A percentile compares a stretch with the other conserved stretches of the same genome.
These are phyloP conservation scores for Sideroxylon spinosum DNA, from an alignment of 179 eudicot genomes.

Conservation along the genomic window DNA sequence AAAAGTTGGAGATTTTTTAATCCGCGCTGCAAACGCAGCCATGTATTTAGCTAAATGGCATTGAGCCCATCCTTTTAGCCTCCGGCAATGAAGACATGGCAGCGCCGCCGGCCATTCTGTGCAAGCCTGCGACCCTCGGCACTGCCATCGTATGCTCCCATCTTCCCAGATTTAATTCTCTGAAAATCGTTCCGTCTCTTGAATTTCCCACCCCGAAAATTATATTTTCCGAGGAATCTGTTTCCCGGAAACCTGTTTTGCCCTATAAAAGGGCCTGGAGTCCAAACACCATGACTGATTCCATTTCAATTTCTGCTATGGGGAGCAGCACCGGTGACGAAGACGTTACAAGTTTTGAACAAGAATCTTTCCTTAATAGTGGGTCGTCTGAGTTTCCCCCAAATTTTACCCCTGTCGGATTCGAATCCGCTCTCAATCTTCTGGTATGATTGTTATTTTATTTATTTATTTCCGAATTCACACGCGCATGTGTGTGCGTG, in stretches of 20 bases:
- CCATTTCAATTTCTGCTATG: background rate
- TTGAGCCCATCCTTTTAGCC: too few relatives aligned
- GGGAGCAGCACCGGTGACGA: constrained; percentile 20
- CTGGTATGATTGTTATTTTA: constrained; percentile 52
- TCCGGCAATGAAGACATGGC: too few relatives aligned
- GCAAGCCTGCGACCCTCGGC: background rate
- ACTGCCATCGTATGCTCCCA: background rate
- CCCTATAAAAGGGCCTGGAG: background rate
- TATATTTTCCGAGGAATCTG: background rate
- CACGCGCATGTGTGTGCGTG: too few relatives aligned
- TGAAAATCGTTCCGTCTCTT: background rate
- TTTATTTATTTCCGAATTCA: background rate
- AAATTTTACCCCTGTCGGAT: constrained; percentile 17
- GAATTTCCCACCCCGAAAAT: constrained; percentile 7
- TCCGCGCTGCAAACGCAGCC: too few relatives aligned
- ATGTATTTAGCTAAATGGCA: too few relatives aligned
- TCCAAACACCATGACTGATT: constrained; percentile 15
- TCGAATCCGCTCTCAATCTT: constrained; percentile 52
- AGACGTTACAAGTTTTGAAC: constrained; percentile 35
- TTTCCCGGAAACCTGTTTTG: background rate
- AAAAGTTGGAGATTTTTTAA: too few relatives aligned
- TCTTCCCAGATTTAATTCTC: background rate
- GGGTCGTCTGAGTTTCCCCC: constrained; percentile 30
- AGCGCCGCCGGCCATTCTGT: background rate
- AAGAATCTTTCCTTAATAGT: constrained; percentile 45